Base-by-base conservation (phyloP, 371 early-diverging fungal genomes). In the Mortierella sp. region DNA sequence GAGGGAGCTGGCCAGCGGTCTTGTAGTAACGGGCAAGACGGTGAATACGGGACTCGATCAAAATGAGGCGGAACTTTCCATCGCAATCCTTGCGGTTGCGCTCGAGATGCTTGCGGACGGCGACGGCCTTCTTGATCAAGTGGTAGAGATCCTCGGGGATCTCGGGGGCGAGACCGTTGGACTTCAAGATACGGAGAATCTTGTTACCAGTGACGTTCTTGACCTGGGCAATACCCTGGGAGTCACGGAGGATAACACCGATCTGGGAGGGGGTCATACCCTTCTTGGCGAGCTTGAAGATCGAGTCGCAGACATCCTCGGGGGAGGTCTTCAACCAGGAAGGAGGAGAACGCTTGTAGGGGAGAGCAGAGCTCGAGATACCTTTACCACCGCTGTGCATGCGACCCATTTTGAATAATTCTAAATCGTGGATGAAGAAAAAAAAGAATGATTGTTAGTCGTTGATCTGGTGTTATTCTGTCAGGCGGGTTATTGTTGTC, bases 1-100 rank as follows among this genome's bases (percentile, higher is more conserved):
- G 97, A 83, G 99, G 96, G 84, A 99, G 93, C 92, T 96, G 96
- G 86, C 99, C 99, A 88, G 95, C 93, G 89, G 96, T 97, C 96
- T 99, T 99, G 97, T 99, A 99, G 97, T 99, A 99, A 89, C 99
- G 97, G 86, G 98, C 96, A 84, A 99, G 96, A 94, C 99, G 97
- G 94, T 98, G 98, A 90, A 99, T 96, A 94, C 99, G 96, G 82
- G 99, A 98, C 92, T 99, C 99, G 84, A 98, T 96, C 74, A 99
- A 94, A 95, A 99, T 99, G 84, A 99, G 95, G 89, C 99, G 98
- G 96, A 98, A 99, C 96, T 99, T 99, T 92, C 98, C 94, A 92
- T 99, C 99, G 88, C 93, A 94, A 92, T 99, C 99, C 95, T 99
- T 99, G 93, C 98, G 97, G 97, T 98, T 96, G 88, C 96, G 96